phyloP scores from a whole-genome alignment of 2,329 filamentous ascomycete species.

The Amesomyces nigricolor region DNA sequence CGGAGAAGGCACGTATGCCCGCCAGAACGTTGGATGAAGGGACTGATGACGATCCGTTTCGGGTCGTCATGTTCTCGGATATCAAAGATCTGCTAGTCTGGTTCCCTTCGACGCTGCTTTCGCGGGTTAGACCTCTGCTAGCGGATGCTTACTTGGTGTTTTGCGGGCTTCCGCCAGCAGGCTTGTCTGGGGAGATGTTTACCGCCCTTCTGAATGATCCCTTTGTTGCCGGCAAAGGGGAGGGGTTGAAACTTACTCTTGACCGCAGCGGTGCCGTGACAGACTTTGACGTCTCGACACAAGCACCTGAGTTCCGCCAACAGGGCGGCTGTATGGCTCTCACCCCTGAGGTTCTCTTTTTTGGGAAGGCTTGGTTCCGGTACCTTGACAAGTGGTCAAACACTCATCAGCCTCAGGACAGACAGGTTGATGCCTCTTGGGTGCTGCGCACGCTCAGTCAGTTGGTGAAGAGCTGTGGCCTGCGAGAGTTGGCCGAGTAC shows the following conservation, averaged over 20 bases:
- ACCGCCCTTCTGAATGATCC: slow-evolving; percentile 44
- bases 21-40: slow-evolving; percentile 70
- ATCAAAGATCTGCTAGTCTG: slow-evolving; percentile 57
- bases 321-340: slow-evolving; percentile 29
- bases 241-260: slow-evolving; percentile 24
- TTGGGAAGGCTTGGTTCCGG: slow-evolving; percentile 41
- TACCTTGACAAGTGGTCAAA: slow-evolving; percentile 31
- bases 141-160: slow-evolving; percentile 68
- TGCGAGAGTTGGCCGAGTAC: slow-evolving; percentile 59
- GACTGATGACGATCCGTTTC: slow-evolving; percentile 73
- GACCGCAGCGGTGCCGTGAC: background rate
- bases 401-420: slow-evolving; percentile 20
- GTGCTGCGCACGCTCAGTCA: slow-evolving; percentile 51
- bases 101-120: slow-evolving; percentile 38
- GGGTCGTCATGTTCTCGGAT: slow-evolving; percentile 75
- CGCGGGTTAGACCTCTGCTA: slow-evolving; percentile 41
- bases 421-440: slow-evolving; percentile 40
- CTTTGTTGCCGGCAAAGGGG: slow-evolving; percentile 41
- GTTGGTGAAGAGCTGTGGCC: slow-evolving; percentile 42
- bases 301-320: slow-evolving; percentile 29
- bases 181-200: slow-evolving; percentile 26
- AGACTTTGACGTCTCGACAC: slow-evolving; percentile 13
- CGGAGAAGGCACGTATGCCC: slow-evolving; percentile 50
- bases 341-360: slow-evolving; percentile 51
- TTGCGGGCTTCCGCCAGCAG: slow-evolving; percentile 54